Percentiles rank a stretch among this genome's conserved stretches.
Conservation (phyloP, 2,329 filamentous ascomycete species). For the Pseudocercospora eumusae region DNA sequence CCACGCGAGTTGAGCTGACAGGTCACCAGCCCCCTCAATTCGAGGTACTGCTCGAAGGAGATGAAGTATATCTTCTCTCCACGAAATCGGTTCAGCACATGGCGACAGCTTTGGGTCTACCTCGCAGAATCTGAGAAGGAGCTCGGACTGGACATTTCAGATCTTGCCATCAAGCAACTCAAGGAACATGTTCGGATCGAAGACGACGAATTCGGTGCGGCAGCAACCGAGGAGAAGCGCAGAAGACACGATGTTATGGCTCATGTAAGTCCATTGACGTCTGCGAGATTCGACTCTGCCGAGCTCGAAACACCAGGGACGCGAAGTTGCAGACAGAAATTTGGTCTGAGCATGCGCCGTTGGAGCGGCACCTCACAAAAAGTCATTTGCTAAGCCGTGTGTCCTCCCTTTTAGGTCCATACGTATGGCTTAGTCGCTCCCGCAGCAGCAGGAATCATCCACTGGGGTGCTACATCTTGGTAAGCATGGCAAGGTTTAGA, state of each 20-base stretch:
- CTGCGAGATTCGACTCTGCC: not conserved
- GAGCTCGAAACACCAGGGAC: not conserved
- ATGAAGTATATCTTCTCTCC: constrained; percentile 81
- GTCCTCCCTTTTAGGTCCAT: constrained; percentile 36
- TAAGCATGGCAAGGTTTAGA: constrained; percentile 11
- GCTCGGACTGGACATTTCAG: constrained; percentile 73
- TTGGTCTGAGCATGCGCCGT: not conserved
- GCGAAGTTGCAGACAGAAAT: not conserved
- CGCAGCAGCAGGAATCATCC: constrained; percentile 79
- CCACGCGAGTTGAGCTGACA: too few species aligned
- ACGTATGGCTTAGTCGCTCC: constrained; percentile 72
- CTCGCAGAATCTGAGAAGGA: constrained; percentile 81
- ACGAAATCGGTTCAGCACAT: constrained; percentile 71
- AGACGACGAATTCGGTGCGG: constrained; percentile 52
- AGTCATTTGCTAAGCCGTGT: not conserved
- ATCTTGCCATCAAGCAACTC: constrained; percentile 58
- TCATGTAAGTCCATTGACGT: constrained; percentile 36
- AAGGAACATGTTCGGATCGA: constrained; percentile 48
- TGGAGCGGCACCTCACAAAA: not conserved
- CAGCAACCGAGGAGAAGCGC: constrained; percentile 53
- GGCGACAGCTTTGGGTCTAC: constrained; percentile 82
- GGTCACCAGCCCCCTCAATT: constrained; percentile 66
- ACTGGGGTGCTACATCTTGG: constrained; percentile 67
- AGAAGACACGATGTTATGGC: constrained; percentile 57
- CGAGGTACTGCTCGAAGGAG: constrained; percentile 70